These are phyloP conservation scores for Globisporangium parvum DNA, from an alignment of 352 stramenopile genomes.

Conservation along the genomic window DNA sequence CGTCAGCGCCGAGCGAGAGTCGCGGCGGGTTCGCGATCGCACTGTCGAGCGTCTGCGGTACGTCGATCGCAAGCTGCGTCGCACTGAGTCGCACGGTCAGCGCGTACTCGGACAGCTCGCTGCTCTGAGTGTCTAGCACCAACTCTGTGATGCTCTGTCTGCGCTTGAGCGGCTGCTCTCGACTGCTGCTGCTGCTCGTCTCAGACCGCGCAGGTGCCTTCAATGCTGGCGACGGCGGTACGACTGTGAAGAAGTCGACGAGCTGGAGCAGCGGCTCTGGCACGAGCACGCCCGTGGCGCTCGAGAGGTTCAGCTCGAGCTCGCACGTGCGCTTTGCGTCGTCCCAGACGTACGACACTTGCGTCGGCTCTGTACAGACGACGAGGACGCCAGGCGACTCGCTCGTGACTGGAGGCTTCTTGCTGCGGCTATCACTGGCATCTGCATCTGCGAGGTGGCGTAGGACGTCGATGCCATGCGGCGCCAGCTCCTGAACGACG, in stretches of 20 bases:
- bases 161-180: conserved; percentile 9
- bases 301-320: conserved; percentile 40
- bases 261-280: conserved; percentile 39
- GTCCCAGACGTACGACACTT: conserved; percentile 61
- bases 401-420: background rate
- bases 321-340: conserved; percentile 29
- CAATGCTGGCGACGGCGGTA: conserved; percentile 16
- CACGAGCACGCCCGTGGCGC: conserved; percentile 49
- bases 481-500: conserved; percentile 7
- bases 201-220: too few relatives aligned
- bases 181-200: background rate
- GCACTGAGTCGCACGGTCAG: conserved; percentile 40
- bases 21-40: conserved; percentile 25
- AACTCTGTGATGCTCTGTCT: conserved; percentile 53
- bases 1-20: conserved; percentile 51
- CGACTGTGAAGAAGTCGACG: conserved; percentile 49
- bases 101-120: conserved; percentile 23
- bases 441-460: background rate
- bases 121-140: conserved; percentile 30
- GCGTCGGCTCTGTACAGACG: conserved; percentile 30
- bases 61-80: conserved; percentile 40
- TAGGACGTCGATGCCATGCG: background rate
- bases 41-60: conserved; percentile 45
- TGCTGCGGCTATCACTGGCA: background rate
- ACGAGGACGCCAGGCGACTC: conserved; percentile 24